A percentile compares a stretch with the other conserved stretches of the same genome.
Evolutionary conservation across 345 rosid genomes (phyloP).

Genomic region (Eucalyptus tenuipes): DNA sequence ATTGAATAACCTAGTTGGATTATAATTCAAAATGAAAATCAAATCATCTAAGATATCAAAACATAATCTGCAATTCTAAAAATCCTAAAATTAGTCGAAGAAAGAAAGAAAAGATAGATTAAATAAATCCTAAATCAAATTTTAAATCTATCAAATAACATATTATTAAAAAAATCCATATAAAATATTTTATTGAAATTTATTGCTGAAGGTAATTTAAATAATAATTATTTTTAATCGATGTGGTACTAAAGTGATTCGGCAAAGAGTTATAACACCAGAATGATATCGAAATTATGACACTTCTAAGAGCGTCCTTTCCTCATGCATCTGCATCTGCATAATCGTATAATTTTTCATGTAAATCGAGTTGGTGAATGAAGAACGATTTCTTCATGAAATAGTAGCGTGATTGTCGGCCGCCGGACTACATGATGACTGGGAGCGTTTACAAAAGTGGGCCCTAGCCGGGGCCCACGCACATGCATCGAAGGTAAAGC

Average conservation of each 20-base stretch:
- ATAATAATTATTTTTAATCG: background rate
- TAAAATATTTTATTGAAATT: background rate
- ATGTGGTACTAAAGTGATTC: background rate
- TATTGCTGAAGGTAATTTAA: background rate
- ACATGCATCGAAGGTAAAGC: background rate
- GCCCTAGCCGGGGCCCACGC: background rate
- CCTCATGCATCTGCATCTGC: background rate
- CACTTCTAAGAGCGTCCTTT: background rate
- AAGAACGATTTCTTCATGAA: background rate
- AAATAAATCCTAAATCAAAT: background rate
- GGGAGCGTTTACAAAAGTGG: background rate
- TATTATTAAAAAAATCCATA: background rate
- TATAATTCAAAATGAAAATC: background rate
- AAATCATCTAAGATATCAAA: background rate
- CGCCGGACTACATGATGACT: background rate
- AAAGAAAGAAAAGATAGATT: background rate
- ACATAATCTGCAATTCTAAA: no score
- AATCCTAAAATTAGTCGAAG: background rate
- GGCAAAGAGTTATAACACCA: background rate
- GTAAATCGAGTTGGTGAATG: background rate
- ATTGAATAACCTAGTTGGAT: background rate
- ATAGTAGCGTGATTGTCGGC: background rate
- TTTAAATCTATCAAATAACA: background rate
- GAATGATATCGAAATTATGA: background rate
- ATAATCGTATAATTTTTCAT: background rate